Conservation (phyloP, 2,329 filamentous ascomycete species). For the Zymoseptoria brevis region DNA sequence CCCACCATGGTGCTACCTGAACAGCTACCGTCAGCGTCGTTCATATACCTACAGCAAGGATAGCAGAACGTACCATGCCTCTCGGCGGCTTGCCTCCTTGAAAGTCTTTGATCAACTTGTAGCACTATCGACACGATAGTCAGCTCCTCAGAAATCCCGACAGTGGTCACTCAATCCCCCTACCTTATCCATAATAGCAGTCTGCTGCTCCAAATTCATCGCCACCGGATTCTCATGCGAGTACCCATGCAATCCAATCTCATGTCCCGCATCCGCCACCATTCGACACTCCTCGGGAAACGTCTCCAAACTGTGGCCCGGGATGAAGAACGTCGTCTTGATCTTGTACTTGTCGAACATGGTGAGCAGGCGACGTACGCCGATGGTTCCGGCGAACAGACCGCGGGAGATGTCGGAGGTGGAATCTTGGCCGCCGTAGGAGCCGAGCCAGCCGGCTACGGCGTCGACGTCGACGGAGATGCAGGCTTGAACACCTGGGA, state of each 20-base stretch:
- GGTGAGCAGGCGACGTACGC: constrained; percentile 58
- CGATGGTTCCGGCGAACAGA: constrained; percentile 61
- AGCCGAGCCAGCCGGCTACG: constrained; percentile 69
- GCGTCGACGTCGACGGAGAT: constrained; percentile 61
- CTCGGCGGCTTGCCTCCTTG: constrained; percentile 61
- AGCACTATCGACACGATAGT: constrained; percentile 39
- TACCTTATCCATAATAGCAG: constrained; percentile 60
- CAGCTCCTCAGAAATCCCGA: no score
- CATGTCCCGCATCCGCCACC: constrained; percentile 57
- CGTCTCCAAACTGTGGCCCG: constrained; percentile 55
- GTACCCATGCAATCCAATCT: constrained; percentile 64
- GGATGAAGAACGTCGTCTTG: constrained; percentile 60
- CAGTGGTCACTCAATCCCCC: no score
- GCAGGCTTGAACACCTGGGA: constrained; percentile 26
- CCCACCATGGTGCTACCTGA: no score
- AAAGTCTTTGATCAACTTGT: constrained; percentile 61
- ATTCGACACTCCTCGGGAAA: constrained; percentile 58
- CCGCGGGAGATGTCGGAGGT: constrained; percentile 57
- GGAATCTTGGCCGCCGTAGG: constrained; percentile 65
- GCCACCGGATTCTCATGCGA: constrained; percentile 64
- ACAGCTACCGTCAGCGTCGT: no score
- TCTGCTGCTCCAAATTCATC: constrained; percentile 68
- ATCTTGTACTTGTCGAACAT: constrained; percentile 65
- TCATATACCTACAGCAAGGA: not conserved
- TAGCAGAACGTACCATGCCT: constrained; percentile 44